These are phyloP conservation scores for Hemerocallis citrina DNA, from an alignment of 106 monocot species.

Conservation along the genomic window DNA sequence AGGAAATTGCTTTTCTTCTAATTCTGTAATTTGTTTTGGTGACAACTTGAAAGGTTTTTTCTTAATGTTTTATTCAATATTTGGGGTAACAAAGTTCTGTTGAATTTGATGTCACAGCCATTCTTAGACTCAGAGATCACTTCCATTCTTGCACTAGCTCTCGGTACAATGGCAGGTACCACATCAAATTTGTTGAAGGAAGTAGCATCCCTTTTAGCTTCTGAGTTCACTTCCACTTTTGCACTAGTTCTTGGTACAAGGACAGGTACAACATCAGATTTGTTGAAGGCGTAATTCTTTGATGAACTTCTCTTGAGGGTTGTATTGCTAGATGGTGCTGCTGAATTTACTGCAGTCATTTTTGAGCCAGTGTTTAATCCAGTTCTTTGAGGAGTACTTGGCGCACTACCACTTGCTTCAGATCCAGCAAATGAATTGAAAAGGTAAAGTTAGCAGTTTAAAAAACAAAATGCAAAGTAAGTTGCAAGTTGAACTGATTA, in stretches of 20 bases:
- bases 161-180: no score
- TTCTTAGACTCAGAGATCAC: no score
- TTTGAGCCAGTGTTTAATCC: constrained; percentile 29
- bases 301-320: constrained; percentile 54
- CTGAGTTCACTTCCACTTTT: constrained; percentile 31
- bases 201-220: constrained; percentile 47
- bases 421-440: not conserved
- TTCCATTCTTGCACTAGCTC: no score
- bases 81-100: no score
- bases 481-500: not conserved
- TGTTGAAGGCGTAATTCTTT: constrained; percentile 42
- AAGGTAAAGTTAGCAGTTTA: not conserved
- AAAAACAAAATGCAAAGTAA: not conserved
- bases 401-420: constrained; percentile 53
- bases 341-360: constrained; percentile 27
- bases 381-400: constrained; percentile 63
- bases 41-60: no score
- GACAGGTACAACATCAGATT: constrained; percentile 49
- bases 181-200: no score
- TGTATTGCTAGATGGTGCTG: constrained; percentile 16
- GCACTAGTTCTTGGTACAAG: constrained; percentile 58
- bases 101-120: no score
- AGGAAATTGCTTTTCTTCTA: no score
- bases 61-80: no score
- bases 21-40: no score